These are phyloP conservation scores for Phaeosphaeriaceae sp. DNA, from an alignment of 2,329 filamentous ascomycete species.

Conservation along the genomic window DNA sequence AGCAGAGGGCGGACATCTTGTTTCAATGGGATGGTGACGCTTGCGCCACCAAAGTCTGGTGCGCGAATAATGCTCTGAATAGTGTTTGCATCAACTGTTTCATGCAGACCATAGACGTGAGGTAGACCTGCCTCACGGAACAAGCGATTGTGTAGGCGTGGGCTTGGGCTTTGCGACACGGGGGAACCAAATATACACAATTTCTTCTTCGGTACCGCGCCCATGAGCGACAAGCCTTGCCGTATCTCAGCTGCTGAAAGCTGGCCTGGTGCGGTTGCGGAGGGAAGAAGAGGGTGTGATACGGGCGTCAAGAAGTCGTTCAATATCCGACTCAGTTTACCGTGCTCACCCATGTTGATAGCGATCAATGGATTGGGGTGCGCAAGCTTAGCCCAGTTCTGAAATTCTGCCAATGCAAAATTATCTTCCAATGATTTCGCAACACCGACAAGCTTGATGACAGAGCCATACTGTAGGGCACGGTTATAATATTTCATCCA, in stretches of 20 bases:
- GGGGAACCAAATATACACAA: conserved; percentile 92
- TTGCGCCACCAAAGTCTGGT: conserved; percentile 85
- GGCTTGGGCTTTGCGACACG: conserved; percentile 81
- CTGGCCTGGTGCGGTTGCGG: conserved; percentile 93
- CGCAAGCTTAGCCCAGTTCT: conserved; percentile 71
- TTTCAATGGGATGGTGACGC: conserved; percentile 95
- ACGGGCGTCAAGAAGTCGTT: conserved; percentile 96
- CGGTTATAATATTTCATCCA: conserved; percentile 92
- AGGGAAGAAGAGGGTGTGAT: conserved; percentile 85
- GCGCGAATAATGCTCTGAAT: conserved; percentile 70
- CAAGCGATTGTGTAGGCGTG: conserved; percentile 85
- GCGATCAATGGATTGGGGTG: conserved; percentile 87
- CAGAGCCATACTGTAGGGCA: conserved; percentile 85
- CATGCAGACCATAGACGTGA: conserved; percentile 77
- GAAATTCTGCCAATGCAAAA: conserved; percentile 82
- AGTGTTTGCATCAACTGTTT: conserved; percentile 69
- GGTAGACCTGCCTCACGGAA: conserved; percentile 80
- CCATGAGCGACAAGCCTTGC: conserved; percentile 76
- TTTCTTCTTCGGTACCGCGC: conserved; percentile 74
- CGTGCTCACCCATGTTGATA: conserved; percentile 90
- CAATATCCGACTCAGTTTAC: conserved; percentile 87
- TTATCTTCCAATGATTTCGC: conserved; percentile 83
- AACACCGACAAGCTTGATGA: conserved; percentile 91
- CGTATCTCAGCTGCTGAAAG: conserved; percentile 90
- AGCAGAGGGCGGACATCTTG: conserved; percentile 82